These are phyloP conservation scores for Herpomyces periplanetae DNA, from an alignment of 2,329 filamentous ascomycete species.

Conservation along the genomic window DNA sequence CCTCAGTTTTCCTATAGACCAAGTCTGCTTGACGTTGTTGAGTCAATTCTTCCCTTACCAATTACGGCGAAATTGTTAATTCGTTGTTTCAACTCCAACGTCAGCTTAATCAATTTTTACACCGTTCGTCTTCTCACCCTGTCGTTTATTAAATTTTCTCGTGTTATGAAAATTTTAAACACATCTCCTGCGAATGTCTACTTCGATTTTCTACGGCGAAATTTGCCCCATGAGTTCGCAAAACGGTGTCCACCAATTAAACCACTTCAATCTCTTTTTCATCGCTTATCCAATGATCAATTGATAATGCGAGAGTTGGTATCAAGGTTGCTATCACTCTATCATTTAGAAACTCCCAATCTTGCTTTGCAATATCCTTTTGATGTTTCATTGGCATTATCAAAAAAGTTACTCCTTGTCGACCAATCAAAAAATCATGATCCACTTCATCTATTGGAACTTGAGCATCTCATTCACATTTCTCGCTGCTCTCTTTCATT, in stretches of 20 bases:
- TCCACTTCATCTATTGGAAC: constrained; percentile 23
- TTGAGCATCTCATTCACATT: constrained; percentile 43
- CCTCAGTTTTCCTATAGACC: constrained; percentile 27
- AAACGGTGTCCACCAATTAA: constrained; percentile 43
- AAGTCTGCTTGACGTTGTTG: constrained; percentile 33
- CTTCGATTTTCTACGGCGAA: too few relatives aligned
- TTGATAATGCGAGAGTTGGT: constrained; percentile 34
- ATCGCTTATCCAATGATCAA: constrained; percentile 23
- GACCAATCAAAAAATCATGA: constrained; percentile 13
- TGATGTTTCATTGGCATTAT: constrained; percentile 37
- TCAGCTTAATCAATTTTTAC: constrained; percentile 46
- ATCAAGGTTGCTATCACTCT: constrained; percentile 40
- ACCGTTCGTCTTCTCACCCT: constrained; percentile 36
- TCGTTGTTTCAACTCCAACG: constrained; percentile 36
- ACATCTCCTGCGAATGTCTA: constrained; percentile 11
- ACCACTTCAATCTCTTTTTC: constrained; percentile 33
- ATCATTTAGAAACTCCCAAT: constrained; percentile 43
- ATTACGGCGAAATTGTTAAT: constrained; percentile 39
- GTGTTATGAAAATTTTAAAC: constrained; percentile 19
- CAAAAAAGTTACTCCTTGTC: constrained; percentile 17
- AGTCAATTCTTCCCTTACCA: constrained; percentile 49
- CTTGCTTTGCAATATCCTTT: constrained; percentile 47
- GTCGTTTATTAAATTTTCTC: constrained; percentile 34
- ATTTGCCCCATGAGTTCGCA: constrained; percentile 39
- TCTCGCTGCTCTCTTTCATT: constrained; percentile 43